These are phyloP conservation scores for Podaxis sp. DNA, from an alignment of 768 basidiomycete species.

Conservation along the genomic window DNA sequence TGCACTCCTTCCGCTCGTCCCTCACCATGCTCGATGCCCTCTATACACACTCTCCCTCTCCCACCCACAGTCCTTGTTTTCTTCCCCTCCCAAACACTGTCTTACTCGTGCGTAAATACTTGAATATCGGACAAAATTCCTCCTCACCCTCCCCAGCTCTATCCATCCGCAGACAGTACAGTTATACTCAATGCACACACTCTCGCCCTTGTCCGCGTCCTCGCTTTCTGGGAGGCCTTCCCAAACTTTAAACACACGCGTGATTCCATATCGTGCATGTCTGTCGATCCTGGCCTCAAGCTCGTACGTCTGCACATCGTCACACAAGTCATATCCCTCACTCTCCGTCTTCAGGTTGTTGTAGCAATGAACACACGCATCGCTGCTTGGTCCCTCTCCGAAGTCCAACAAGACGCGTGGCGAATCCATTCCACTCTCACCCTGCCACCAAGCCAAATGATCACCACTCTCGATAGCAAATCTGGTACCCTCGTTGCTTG, in stretches of 20 bases:
- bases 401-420: slow-evolving; percentile 62
- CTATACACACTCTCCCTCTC: slow-evolving; percentile 43
- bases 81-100: slow-evolving; percentile 53
- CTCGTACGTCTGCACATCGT: slow-evolving; percentile 50
- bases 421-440: slow-evolving; percentile 78
- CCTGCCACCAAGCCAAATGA: slow-evolving; percentile 50
- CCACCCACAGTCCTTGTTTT: slow-evolving; percentile 52
- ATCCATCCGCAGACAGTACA: slow-evolving; percentile 68
- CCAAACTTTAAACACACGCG: slow-evolving; percentile 48
- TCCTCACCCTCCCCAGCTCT: slow-evolving; percentile 46
- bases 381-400: slow-evolving; percentile 79
- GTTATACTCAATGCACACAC: slow-evolving; percentile 70
- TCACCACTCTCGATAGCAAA: slow-evolving; percentile 70
- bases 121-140: background rate
- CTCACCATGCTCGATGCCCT: slow-evolving; percentile 39
- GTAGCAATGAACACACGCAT: slow-evolving; percentile 67
- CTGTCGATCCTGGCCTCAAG: slow-evolving; percentile 78
- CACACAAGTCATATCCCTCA: slow-evolving; percentile 9
- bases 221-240: slow-evolving; percentile 81
- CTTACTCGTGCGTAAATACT: slow-evolving; percentile 51
- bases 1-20: slow-evolving; percentile 2
- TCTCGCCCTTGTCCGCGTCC: slow-evolving; percentile 62
- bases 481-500: slow-evolving; percentile 49
- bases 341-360: slow-evolving; percentile 51
- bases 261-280: slow-evolving; percentile 54